Evolutionary conservation across 139 green algal species (phyloP).

Genomic region (Volvox africanus): DNA sequence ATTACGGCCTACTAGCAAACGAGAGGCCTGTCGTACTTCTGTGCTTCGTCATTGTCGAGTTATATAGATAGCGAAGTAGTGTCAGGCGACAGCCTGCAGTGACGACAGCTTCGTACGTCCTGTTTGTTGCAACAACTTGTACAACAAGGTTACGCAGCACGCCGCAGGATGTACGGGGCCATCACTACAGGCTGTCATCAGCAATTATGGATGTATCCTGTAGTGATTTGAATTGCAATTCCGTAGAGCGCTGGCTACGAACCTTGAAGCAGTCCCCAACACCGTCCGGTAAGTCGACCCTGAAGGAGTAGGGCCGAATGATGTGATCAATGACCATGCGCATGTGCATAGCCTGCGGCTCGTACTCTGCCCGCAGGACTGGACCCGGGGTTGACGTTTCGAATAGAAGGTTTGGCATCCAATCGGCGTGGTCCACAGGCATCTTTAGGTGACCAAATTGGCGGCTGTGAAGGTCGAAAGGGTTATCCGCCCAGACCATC

Average conservation of each 20-base stretch:
- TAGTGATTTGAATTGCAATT: not conserved
- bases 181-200: not conserved
- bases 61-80: too few species aligned
- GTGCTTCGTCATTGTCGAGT: too few species aligned
- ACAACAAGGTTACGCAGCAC: too few species aligned
- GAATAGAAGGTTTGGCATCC: not conserved
- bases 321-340: too few species aligned
- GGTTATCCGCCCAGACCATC: not conserved
- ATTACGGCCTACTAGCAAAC: too few species aligned
- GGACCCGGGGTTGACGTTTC: not conserved
- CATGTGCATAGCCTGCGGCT: too few species aligned
- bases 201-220: too few species aligned
- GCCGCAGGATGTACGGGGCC: too few species aligned
- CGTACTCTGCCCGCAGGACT: not conserved
- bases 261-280: constrained; percentile 18
- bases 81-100: too few species aligned
- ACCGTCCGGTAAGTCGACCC: not conserved
- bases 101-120: too few species aligned
- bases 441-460: not conserved
- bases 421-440: not conserved
- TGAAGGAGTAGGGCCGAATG: not conserved
- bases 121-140: too few species aligned
- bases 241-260: not conserved
- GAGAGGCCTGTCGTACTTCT: too few species aligned
- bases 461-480: not conserved